These are phyloP conservation scores for Coemansia sp. DNA, from an alignment of 192 early-diverging fungal genomes.

Conservation along the genomic window DNA sequence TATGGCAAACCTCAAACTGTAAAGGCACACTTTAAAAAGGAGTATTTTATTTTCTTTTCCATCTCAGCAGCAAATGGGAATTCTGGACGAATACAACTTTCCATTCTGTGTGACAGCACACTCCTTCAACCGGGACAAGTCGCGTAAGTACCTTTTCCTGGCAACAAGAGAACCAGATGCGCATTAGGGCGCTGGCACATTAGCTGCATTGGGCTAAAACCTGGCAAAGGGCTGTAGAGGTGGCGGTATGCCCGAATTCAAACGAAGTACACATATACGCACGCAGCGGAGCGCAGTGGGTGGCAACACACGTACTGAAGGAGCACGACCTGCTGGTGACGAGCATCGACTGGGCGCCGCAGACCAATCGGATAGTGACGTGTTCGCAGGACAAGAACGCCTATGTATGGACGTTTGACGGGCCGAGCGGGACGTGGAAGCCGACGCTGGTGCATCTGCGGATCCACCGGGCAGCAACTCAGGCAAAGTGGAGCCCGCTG, in stretches of 20 bases:
- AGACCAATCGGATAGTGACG: slow-evolving; percentile 91
- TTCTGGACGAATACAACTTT: slow-evolving; percentile 50
- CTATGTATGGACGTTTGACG: slow-evolving; percentile 91
- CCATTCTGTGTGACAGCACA: slow-evolving; percentile 81
- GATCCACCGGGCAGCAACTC: slow-evolving; percentile 95
- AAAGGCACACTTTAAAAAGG: too few species aligned
- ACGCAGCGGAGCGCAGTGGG: slow-evolving; percentile 61
- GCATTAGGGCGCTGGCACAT: background rate
- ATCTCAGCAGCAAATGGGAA: slow-evolving; percentile 27
- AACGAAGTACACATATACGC: slow-evolving; percentile 89
- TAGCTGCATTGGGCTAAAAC: background rate
- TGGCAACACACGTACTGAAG: slow-evolving; percentile 62
- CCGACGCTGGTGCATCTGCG: slow-evolving; percentile 89
- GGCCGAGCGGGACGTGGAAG: slow-evolving; percentile 65
- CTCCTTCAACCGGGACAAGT: slow-evolving; percentile 86
- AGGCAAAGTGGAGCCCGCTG: slow-evolving; percentile 87
- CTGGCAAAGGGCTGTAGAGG: slow-evolving; percentile 56
- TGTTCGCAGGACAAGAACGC: slow-evolving; percentile 99
- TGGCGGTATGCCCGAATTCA: slow-evolving; percentile 86
- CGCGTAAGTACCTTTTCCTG: slow-evolving; percentile 60
- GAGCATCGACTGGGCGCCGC: slow-evolving; percentile 91
- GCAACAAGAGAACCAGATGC: background rate
- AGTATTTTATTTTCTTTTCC: too few species aligned
- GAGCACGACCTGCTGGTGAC: slow-evolving; percentile 98
- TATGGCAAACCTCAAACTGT: too few species aligned